Conservation (phyloP, 176 grass and related monocot species). For the barley (Hordeum vulgare) region MorexV3_pseudomolecules_assembly NC_058522.1:492055569-492056068, state of each 20-base stretch:
- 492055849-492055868: not conserved
- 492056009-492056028: no score
- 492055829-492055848: not conserved
- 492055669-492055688: not conserved
- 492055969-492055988: no score
- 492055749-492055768: not conserved
- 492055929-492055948: no score
- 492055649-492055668: not conserved
- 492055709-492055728: not conserved
- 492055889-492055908: not conserved
- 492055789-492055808: not conserved
- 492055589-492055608: constrained; percentile 79
- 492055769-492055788: not conserved
- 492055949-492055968: no score
- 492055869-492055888: not conserved
- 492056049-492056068: not conserved
- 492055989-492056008: no score
- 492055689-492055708: not conserved
- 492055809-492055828: not conserved
- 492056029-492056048: no score
- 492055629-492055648: no score
- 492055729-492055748: not conserved
- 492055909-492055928: no score
- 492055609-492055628: not conserved
- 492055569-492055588: constrained; percentile 87